A percentile compares a stretch with the other conserved stretches of the same genome.
Conservation (phyloP, 495 filamentous ascomycete genomes). For the Annulohypoxylon stygium region DNA sequence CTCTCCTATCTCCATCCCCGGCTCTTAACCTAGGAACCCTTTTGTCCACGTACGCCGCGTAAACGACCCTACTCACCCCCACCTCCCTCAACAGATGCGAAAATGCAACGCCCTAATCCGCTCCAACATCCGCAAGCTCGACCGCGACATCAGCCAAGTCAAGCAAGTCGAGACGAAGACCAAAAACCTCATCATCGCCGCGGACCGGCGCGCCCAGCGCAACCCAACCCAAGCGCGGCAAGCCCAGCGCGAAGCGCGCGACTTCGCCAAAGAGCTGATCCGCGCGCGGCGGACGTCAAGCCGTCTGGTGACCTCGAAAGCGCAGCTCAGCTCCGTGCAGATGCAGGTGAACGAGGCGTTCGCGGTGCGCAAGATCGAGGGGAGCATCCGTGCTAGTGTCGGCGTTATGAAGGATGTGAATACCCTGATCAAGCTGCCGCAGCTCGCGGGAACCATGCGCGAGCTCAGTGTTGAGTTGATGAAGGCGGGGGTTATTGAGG, state of each 20-base stretch:
- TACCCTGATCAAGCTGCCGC: constrained; percentile 82
- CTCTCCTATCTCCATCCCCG: constrained; percentile 1
- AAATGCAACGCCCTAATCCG: constrained; percentile 97
- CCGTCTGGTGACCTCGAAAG: constrained; percentile 85
- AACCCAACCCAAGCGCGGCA: constrained; percentile 81
- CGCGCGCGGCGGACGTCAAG: constrained; percentile 79
- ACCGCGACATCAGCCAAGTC: constrained; percentile 87
- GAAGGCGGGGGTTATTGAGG: constrained; percentile 96
- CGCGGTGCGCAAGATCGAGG: constrained; percentile 95
- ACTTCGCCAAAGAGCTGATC: constrained; percentile 89
- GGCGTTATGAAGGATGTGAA: constrained; percentile 99
- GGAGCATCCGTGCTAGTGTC: constrained; percentile 85
- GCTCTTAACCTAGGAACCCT: constrained; percentile 5
- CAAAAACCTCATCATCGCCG: constrained; percentile 82
- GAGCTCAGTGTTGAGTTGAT: constrained; percentile 90
- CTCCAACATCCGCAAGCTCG: constrained; percentile 90
- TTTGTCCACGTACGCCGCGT: neutral
- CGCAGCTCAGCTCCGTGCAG: constrained; percentile 91
- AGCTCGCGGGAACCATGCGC: constrained; percentile 89
- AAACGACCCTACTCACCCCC: constrained; percentile 15
- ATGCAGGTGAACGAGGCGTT: constrained; percentile 99
- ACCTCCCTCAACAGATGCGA: constrained; percentile 73
- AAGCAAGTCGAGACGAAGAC: constrained; percentile 84
- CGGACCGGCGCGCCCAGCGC: constrained; percentile 81
- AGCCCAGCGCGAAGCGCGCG: constrained; percentile 81